phyloP scores from a whole-genome alignment of 129 eudicot species.

The Dittrichia graveolens region DNA sequence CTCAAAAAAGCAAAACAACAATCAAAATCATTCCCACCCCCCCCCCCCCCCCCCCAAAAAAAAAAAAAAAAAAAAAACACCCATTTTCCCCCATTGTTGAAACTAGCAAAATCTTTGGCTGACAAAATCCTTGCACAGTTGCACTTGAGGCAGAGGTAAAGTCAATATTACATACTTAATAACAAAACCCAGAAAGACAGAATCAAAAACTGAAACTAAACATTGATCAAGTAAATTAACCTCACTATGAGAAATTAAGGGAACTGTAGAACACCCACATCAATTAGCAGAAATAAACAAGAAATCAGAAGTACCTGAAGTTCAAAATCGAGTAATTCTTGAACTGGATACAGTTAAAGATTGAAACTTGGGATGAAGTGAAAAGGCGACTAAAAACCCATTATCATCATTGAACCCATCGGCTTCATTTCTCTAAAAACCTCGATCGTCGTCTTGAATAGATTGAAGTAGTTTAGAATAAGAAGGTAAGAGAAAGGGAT shows the following conservation, averaged over 20 bases:
- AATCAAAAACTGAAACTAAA: background rate
- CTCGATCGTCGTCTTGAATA: conserved; percentile 33
- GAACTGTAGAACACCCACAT: conserved; percentile 14
- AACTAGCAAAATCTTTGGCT: conserved; percentile 2
- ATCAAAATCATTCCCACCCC: background rate
- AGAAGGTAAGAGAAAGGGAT: background rate
- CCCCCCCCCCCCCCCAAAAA: no score
- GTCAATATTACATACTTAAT: no score
- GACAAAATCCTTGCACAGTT: background rate
- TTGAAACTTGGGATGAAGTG: conserved; percentile 3
- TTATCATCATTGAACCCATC: background rate
- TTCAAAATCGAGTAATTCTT: conserved; percentile 20
- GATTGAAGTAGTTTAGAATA: conserved; percentile 13
- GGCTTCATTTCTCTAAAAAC: conserved; percentile 20
- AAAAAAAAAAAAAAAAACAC: no score
- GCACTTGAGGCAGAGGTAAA: no score
- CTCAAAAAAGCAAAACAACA: background rate
- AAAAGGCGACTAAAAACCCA: conserved; percentile 13
- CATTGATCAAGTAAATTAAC: background rate
- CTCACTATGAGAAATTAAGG: no score
- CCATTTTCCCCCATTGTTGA: background rate
- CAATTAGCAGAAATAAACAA: conserved; percentile 9
- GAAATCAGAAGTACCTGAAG: conserved; percentile 28
- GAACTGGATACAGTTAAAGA: background rate
- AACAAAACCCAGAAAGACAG: conserved; percentile 1